Evolutionary conservation across 768 basidiomycete species (phyloP).

Genomic region (Tulasnella sp.): DNA sequence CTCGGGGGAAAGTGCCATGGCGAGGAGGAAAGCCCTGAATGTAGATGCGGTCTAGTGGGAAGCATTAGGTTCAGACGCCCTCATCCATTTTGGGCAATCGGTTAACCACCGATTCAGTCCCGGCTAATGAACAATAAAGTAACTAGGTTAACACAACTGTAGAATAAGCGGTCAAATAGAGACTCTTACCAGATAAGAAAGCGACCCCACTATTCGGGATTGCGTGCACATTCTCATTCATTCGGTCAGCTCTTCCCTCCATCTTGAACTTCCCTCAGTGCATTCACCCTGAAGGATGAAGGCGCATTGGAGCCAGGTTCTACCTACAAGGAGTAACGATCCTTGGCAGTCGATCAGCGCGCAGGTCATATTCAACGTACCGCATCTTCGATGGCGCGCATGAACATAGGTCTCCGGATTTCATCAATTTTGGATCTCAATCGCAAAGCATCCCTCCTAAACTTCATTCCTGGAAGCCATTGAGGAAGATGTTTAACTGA

Average conservation of each 20-base stretch:
- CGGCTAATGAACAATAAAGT: background rate
- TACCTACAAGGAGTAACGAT: too few relatives aligned
- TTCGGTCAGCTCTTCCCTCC: background rate
- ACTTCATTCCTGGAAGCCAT: background rate
- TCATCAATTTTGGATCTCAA: background rate
- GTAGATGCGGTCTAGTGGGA: background rate
- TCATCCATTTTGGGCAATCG: background rate
- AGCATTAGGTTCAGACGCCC: too few relatives aligned
- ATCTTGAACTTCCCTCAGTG: background rate
- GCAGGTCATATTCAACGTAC: background rate
- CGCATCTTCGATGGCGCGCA: background rate
- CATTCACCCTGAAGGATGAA: background rate
- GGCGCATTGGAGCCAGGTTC: too few relatives aligned
- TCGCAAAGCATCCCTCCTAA: background rate
- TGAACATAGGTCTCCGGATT: background rate
- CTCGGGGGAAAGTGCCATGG: constrained; percentile 41
- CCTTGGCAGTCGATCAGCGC: too few relatives aligned
- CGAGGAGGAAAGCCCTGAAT: constrained; percentile 23
- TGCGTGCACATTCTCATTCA: background rate
- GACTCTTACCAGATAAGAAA: background rate
- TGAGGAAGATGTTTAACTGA: constrained; percentile 10
- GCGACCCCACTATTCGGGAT: background rate
- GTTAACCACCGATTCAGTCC: background rate
- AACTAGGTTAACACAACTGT: background rate
- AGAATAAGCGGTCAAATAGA: background rate